Percentiles rank a stretch among this genome's conserved stretches.
Evolutionary conservation across 495 filamentous ascomycete species (phyloP).

Genomic region (Sordaria brevicollis): DNA sequence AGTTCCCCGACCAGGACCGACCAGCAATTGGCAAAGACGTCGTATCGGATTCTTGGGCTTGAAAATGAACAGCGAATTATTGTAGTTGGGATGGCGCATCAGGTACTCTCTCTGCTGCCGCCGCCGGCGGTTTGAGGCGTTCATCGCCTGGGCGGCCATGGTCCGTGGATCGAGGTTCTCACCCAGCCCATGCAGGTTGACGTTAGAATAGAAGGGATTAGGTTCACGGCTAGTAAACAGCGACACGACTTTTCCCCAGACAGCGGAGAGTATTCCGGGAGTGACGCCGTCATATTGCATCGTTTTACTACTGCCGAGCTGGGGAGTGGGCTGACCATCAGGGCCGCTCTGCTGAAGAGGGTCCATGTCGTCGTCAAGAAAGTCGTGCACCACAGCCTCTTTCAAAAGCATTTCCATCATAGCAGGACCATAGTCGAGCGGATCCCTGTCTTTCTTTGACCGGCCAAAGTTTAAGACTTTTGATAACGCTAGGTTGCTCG

Average conservation of each 20-base stretch:
- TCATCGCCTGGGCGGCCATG: conserved; percentile 83
- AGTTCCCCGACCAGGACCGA: conserved; percentile 80
- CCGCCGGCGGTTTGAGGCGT: conserved; percentile 70
- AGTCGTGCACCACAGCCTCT: conserved; percentile 87
- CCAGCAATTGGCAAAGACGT: conserved; percentile 75
- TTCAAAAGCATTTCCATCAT: conserved; percentile 93
- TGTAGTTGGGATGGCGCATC: conserved; percentile 78
- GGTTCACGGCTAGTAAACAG: conserved; percentile 57
- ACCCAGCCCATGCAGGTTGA: conserved; percentile 60
- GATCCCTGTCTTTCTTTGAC: conserved; percentile 57
- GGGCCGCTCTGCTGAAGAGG: conserved; percentile 30
- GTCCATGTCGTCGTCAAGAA: conserved; percentile 64
- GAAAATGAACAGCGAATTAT: conserved; percentile 86
- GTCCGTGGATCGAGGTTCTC: conserved; percentile 72
- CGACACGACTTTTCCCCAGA: conserved; percentile 46
- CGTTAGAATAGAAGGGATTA: conserved; percentile 89
- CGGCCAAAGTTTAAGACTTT: conserved; percentile 77
- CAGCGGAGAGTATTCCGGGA: conserved; percentile 42
- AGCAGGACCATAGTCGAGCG: conserved; percentile 76
- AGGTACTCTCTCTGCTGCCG: conserved; percentile 86
- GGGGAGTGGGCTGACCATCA: conserved; percentile 25
- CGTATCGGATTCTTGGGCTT: conserved; percentile 64
- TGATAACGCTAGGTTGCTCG: conserved; percentile 71
- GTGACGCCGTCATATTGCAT: conserved; percentile 24
- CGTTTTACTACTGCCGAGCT: conserved; percentile 4